Base-by-base conservation (phyloP, 2,329 filamentous ascomycete species). In the Thermomyces lanuginosus region DNA sequence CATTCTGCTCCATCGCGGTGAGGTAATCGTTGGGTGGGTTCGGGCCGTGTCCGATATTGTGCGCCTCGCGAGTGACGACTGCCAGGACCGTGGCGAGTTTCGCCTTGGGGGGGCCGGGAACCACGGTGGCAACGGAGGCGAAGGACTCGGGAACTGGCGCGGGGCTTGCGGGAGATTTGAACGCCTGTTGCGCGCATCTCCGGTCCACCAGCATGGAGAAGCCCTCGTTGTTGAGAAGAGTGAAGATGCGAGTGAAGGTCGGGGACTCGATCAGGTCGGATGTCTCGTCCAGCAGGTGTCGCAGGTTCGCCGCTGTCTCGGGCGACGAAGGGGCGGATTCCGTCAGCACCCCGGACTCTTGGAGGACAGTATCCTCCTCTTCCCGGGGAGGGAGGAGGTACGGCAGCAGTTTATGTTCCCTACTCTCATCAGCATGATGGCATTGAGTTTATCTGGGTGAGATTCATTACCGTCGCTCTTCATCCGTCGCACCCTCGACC, bases 191-290 rank as follows among this genome's bases (percentile, higher is more conserved):
- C 4, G 79, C 74, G 28, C 93, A 69, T 52, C 89, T 89, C 42
- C 70, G 66, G 44, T 93, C 79, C 14, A 92, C 67, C 9, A 98
- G 66, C 13, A 76, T 69, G 2, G 78, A 78, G 56, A 93, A 98
- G 29, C 76, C 78, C 23, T 82, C 69, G 49, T 95, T 84, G 33
- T 95, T 76, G 30, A 93, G 67, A 31, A 80, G 72, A 2, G 77
- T 81, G 22, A 93, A 66, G 18, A 98, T 83, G 43, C 83, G 76
- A 1, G 75, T 69, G 54, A 95, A 95, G 18, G 80, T 70, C 0
- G 89, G 89, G 1, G 89, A 93, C 46, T 98, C 89, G 45, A 95
- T 76, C 13, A 98, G 68, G 48, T 98, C 89, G 20, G 86, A 80
- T 2, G 89, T 95, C 60, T 98, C 89, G 48, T 98, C 86, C 1